phyloP scores from a whole-genome alignment of 169 alveolate species.

The Cryptosporidium parvum region DNA sequence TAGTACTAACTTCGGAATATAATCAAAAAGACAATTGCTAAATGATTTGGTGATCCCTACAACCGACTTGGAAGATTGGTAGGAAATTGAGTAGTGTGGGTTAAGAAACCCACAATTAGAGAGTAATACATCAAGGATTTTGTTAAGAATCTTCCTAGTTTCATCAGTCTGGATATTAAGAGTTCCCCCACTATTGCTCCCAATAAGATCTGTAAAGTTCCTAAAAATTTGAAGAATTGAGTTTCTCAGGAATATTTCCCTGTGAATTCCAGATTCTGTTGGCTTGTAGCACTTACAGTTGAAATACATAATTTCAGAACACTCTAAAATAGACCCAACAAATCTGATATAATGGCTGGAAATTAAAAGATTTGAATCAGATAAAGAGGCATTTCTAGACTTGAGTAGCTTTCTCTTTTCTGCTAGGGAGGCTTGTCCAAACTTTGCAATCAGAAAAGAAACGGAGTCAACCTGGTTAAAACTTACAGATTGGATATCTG shows the following conservation, averaged over 20 bases:
- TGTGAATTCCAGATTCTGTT: constrained; percentile 29
- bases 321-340: constrained; percentile 16
- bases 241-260: constrained; percentile 44
- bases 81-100: constrained; percentile 12
- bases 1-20: constrained; percentile 4
- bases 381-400: not conserved
- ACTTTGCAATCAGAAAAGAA: constrained; percentile 27
- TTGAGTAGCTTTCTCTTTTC: constrained; percentile 16
- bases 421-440: constrained; percentile 42
- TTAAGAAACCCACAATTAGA: constrained; percentile 40
- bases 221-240: constrained; percentile 32
- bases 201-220: constrained; percentile 20
- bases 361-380: constrained; percentile 1
- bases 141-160: constrained; percentile 16
- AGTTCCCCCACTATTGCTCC: not conserved
- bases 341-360: constrained; percentile 8
- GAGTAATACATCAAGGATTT: constrained; percentile 29
- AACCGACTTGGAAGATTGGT: constrained; percentile 29
- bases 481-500: constrained; percentile 23
- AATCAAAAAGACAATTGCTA: constrained; percentile 1
- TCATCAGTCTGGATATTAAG: constrained; percentile 4
- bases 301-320: constrained; percentile 8
- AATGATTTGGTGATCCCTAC: constrained; percentile 1
- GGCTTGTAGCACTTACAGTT: constrained; percentile 42
- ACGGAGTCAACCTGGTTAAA: constrained; percentile 45